Percentiles rank a stretch among this genome's conserved stretches.
phyloP scores from a whole-genome alignment of 345 rosid genomes.

The Lepidium aucheri region DNA sequence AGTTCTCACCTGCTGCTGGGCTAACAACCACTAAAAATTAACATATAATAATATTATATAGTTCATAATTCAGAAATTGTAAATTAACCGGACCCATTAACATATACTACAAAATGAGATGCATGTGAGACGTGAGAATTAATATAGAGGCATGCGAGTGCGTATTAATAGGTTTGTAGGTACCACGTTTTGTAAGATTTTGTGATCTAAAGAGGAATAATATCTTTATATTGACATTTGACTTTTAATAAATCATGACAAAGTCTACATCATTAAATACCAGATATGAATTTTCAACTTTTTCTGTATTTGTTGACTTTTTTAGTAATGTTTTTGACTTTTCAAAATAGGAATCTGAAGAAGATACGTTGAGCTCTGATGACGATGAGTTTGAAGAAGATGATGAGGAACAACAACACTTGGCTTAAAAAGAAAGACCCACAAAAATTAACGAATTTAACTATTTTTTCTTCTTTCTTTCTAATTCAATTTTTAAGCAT shows the following conservation, averaged over 20 bases:
- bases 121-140: constrained; percentile 31
- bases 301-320: constrained; percentile 1
- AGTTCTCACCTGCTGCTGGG: too few species aligned
- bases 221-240: not conserved
- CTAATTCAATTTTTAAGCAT: constrained; percentile 7
- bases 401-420: constrained; percentile 26
- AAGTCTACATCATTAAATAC: constrained; percentile 12
- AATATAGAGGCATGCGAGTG: constrained; percentile 4
- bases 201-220: constrained; percentile 2
- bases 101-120: constrained; percentile 17
- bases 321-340: constrained; percentile 6
- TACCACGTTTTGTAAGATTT: constrained; percentile 18
- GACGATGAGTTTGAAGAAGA: constrained; percentile 19
- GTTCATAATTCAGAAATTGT: too few species aligned
- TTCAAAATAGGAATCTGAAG: constrained; percentile 27
- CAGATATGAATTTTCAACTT: constrained; percentile 9
- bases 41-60: too few species aligned
- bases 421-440: constrained; percentile 7
- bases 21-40: too few species aligned
- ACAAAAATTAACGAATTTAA: not conserved
- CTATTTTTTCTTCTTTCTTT: not conserved
- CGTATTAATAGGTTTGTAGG: constrained; percentile 4
- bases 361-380: constrained; percentile 27
- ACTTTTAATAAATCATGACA: constrained; percentile 2
- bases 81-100: too few species aligned